Evolutionary conservation across 1,139 yeast genomes (phyloP).

Genomic region (Fermentozyma sake): DNA sequence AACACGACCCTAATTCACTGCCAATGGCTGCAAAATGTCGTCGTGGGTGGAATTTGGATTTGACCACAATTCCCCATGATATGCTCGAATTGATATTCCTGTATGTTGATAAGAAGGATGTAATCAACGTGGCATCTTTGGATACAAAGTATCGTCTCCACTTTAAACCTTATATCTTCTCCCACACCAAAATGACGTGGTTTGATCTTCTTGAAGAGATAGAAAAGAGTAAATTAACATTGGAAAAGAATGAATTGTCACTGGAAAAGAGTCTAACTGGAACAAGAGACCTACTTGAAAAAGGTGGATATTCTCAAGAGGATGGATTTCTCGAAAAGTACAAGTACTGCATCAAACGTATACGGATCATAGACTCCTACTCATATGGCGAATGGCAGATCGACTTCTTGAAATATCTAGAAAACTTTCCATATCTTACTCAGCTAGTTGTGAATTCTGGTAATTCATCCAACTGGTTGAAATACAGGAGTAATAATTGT

Average conservation of each 20-base stretch:
- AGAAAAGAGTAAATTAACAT: too few species aligned
- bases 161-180: slow-evolving; percentile 19
- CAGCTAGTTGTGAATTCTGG: slow-evolving; percentile 27
- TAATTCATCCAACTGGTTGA: slow-evolving; percentile 41
- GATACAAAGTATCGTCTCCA: slow-evolving; percentile 17
- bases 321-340: slow-evolving; percentile 10
- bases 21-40: too few species aligned
- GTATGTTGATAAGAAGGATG: slow-evolving; percentile 16
- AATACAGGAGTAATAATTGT: slow-evolving; percentile 20
- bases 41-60: too few species aligned
- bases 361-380: slow-evolving; percentile 31
- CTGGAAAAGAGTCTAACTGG: too few species aligned
- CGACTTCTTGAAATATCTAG: slow-evolving; percentile 22
- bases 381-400: slow-evolving; percentile 42
- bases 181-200: slow-evolving; percentile 30
- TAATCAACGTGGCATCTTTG: slow-evolving; percentile 20
- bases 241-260: too few species aligned
- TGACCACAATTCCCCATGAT: too few species aligned
- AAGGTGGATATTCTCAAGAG: too few species aligned
- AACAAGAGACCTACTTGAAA: too few species aligned
- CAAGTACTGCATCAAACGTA: slow-evolving; percentile 10
- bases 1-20: too few species aligned
- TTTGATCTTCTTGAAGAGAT: slow-evolving; percentile 13
- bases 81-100: slow-evolving; percentile 20
- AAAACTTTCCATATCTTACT: slow-evolving; percentile 18